Base-by-base conservation (phyloP, 768 basidiomycete species). In the Trametes maxima region DNA sequence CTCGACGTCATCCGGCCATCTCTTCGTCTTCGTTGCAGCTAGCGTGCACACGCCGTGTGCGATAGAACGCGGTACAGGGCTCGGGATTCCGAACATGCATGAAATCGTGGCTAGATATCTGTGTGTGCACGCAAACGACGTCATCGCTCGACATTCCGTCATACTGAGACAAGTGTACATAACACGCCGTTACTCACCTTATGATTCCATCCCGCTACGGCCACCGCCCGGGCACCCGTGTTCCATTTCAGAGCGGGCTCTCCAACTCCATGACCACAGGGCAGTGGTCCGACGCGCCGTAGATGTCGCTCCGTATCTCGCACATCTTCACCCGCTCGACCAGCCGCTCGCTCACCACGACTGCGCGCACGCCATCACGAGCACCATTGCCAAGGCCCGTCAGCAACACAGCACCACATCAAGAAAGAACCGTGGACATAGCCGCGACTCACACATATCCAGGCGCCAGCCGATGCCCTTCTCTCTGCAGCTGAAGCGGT, bases 391-490 rank as follows among this genome's bases (percentile, higher is more conserved):
- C 36, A 13, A 37, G 22, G 19, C 22, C 25, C 7, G 44, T 43
- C 5, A 55, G 24, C 24, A 49, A 33, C 17, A 49, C 42, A 45
- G 54, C 21, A 47, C 47, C 39, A 19, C 28, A 51, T 19, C 21
- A 53, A 17, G 42, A 50, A 25, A 43, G 35, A 40, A 48, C 21
- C 3, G 24, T 2, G 24, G 45, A 5, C 21, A 22, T 24, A 19
- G 14, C 42, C 28, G 24, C 40, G 67, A 67, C 73, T 75, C 78
- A 93, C 92, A 92, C 79, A 87, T 88, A 70, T 95, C 94, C 25
- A 95, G 74, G 65, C 94, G 80, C 94, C 94, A 95, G 1, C 92
- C 92, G 47, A 92, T 81, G 3, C 92, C 89, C 69, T 94, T 95
- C 55, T 69, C 71, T 25, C 94, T 79, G 70, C 89, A 90, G 63